phyloP scores from a whole-genome alignment of 2,329 filamentous ascomycete genomes.

The Epichloe brachyelytri region DNA sequence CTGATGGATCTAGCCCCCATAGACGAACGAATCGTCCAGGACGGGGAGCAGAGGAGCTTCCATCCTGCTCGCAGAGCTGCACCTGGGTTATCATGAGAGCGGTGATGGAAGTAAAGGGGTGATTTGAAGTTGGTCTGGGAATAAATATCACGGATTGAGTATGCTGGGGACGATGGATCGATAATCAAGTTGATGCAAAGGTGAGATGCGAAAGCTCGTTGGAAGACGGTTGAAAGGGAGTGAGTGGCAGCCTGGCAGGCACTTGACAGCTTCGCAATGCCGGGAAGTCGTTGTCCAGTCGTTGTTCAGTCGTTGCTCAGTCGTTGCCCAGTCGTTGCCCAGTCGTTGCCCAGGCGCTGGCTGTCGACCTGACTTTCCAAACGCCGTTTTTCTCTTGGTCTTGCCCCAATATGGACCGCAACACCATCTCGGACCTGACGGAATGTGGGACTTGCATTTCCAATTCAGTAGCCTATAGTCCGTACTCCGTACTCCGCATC shows the following conservation, averaged over 20 bases:
- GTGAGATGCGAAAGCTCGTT: no score
- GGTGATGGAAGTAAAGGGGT: background rate
- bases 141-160: background rate
- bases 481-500: background rate
- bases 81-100: background rate
- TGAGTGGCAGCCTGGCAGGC: no score
- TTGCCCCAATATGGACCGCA: background rate
- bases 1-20: slow-evolving; percentile 34
- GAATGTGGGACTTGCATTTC: background rate
- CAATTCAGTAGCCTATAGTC: background rate
- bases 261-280: no score
- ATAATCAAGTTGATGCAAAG: no score
- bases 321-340: no score
- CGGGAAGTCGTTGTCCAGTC: no score
- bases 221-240: no score
- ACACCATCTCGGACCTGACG: background rate
- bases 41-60: slow-evolving; percentile 7
- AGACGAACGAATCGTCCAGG: slow-evolving; percentile 39
- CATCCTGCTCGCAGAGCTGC: slow-evolving; percentile 8
- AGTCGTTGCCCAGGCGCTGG: no score
- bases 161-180: no score
- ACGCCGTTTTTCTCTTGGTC: no score
- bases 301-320: no score
- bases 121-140: background rate
- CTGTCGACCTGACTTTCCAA: no score